Conservation (phyloP, 2,329 filamentous ascomycete genomes). For the Diaporthe velutina region DNA sequence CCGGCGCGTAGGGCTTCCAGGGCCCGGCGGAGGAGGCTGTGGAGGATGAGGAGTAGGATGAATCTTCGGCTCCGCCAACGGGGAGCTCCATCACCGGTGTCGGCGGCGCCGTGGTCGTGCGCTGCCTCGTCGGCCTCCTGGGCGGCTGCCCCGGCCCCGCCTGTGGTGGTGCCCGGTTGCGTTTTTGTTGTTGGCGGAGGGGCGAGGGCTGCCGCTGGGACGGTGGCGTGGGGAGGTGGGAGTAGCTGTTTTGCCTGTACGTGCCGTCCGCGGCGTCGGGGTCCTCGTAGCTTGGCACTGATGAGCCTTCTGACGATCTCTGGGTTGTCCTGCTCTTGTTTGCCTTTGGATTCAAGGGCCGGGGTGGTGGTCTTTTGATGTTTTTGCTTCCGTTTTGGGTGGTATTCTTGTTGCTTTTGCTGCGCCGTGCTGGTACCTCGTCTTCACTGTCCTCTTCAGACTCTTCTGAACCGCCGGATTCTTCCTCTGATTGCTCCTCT, state of each 20-base stretch:
- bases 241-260: constrained; percentile 13
- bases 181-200: constrained; percentile 5
- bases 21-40: constrained; percentile 25
- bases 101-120: constrained; percentile 10
- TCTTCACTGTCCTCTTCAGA: constrained; percentile 17
- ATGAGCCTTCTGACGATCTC: constrained; percentile 9
- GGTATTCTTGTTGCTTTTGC: neutral
- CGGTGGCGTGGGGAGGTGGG: constrained; percentile 29
- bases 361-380: neutral
- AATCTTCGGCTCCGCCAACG: neutral
- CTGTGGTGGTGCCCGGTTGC: constrained; percentile 19
- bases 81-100: neutral
- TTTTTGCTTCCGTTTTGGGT: neutral
- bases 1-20: neutral
- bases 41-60: constrained; percentile 1
- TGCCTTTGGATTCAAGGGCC: neutral
- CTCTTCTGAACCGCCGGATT: neutral
- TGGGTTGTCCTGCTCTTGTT: neutral
- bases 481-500: constrained; percentile 27
- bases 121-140: constrained; percentile 7
- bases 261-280: neutral
- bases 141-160: neutral
- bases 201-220: constrained; percentile 11
- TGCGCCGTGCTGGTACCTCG: neutral
- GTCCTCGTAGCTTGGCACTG: constrained; percentile 27